A percentile compares a stretch with the other conserved stretches of the same genome.
Evolutionary conservation across 2,329 filamentous ascomycete genomes (phyloP).

Genomic region (Botryotinia narcissicola): DNA sequence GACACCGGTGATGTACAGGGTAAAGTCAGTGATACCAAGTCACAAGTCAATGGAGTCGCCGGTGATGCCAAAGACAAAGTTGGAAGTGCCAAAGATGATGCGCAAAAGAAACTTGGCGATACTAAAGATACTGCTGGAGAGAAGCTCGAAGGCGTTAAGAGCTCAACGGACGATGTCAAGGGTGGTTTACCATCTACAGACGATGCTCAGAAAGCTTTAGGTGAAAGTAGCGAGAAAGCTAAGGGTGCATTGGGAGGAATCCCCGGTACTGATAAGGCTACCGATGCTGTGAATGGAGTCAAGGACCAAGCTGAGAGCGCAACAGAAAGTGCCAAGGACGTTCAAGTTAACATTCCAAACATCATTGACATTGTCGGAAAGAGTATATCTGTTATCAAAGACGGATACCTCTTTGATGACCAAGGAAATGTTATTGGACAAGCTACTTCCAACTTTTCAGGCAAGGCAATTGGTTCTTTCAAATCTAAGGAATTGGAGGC

Average conservation of each 20-base stretch:
- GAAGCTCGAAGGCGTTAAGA: not conserved
- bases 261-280: not conserved
- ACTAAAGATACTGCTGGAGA: not conserved
- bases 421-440: slow-evolving; percentile 58
- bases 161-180: not conserved
- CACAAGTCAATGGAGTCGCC: not conserved
- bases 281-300: not conserved
- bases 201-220: not conserved
- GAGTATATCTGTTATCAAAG: slow-evolving; percentile 61
- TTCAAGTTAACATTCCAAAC: slow-evolving; percentile 9
- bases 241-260: slow-evolving; percentile 1
- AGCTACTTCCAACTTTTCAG: slow-evolving; percentile 37
- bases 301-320: slow-evolving; percentile 2
- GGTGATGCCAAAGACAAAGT: not conserved
- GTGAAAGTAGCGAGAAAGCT: not conserved
- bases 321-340: not conserved
- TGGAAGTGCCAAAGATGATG: not conserved
- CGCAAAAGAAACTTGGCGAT: not conserved
- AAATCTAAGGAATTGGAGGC: slow-evolving; percentile 20
- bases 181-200: not conserved
- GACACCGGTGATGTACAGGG: not conserved
- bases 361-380: slow-evolving; percentile 56
- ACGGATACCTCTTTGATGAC: slow-evolving; percentile 58
- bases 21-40: not conserved
- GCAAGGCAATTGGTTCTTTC: slow-evolving; percentile 15